These are phyloP conservation scores for Fraxinus pennsylvanica DNA, from an alignment of 257 asterid species.

Conservation along the genomic window DNA sequence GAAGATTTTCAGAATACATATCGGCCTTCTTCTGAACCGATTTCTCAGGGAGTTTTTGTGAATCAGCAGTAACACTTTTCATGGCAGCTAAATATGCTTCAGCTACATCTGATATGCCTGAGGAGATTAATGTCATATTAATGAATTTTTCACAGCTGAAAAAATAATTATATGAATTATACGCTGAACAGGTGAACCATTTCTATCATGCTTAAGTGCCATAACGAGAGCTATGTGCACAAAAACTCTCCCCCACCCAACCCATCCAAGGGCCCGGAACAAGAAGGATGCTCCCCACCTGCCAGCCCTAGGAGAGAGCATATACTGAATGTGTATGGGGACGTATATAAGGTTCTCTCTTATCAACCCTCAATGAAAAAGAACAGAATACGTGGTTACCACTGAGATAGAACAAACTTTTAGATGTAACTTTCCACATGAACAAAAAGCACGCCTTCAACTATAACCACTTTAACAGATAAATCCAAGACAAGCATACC, in stretches of 20 bases:
- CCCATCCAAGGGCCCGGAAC: no score
- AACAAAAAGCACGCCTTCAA: no score
- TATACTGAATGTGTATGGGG: neutral
- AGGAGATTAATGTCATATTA: slow-evolving; percentile 1
- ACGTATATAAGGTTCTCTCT: neutral
- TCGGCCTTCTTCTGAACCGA: slow-evolving; percentile 66
- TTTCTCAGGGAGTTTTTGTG: slow-evolving; percentile 42
- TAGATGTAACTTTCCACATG: no score
- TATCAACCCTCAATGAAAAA: neutral
- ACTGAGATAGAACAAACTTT: no score
- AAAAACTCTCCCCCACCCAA: no score
- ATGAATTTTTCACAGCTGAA: neutral
- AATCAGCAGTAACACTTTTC: slow-evolving; percentile 52
- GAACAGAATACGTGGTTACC: no score
- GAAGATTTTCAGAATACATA: slow-evolving; percentile 60
- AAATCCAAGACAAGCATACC: slow-evolving; percentile 45
- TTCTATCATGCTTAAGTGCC: no score
- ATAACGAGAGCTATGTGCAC: no score
- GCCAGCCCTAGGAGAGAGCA: no score
- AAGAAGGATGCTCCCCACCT: no score
- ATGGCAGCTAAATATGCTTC: slow-evolving; percentile 79
- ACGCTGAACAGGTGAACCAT: neutral
- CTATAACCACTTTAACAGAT: no score
- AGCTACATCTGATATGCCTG: slow-evolving; percentile 91
- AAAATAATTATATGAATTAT: no score